Percentiles rank a stretch among this genome's conserved stretches.
These are phyloP conservation scores for Hypoxylon sp. DNA, from an alignment of 2,329 filamentous ascomycete genomes.

Conservation along the genomic window DNA sequence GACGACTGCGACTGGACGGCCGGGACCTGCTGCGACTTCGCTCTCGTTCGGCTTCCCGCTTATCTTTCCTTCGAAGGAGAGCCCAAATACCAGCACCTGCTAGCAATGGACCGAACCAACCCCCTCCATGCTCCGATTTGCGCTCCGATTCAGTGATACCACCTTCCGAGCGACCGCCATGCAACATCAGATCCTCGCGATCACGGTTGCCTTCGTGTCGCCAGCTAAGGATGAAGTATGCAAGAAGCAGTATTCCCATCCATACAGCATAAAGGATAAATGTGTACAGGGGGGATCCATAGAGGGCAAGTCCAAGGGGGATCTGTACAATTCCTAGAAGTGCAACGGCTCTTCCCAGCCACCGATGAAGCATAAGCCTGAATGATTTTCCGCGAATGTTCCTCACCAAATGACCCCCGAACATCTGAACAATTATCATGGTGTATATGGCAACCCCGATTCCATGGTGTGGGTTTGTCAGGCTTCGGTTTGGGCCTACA, in stretches of 20 bases:
- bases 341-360: slow-evolving; percentile 80
- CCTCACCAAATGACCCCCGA: slow-evolving; percentile 72
- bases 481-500: slow-evolving; percentile 74
- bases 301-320: slow-evolving; percentile 87
- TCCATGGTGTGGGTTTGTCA: slow-evolving; percentile 85
- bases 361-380: slow-evolving; percentile 79
- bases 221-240: slow-evolving; percentile 85
- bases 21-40: slow-evolving; percentile 50
- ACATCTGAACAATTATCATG: slow-evolving; percentile 73
- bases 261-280: slow-evolving; percentile 89
- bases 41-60: slow-evolving; percentile 52
- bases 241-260: slow-evolving; percentile 73
- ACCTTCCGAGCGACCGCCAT: slow-evolving; percentile 65
- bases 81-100: slow-evolving; percentile 61
- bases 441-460: slow-evolving; percentile 83
- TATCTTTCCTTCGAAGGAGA: slow-evolving; percentile 55
- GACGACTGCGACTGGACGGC: slow-evolving; percentile 49
- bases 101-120: slow-evolving; percentile 63
- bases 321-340: slow-evolving; percentile 87
- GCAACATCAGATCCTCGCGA: slow-evolving; percentile 62
- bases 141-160: slow-evolving; percentile 40
- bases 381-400: slow-evolving; percentile 60
- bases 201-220: slow-evolving; percentile 62
- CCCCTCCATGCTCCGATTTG: slow-evolving; percentile 51
- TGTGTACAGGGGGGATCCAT: slow-evolving; percentile 84